phyloP scores from a whole-genome alignment of 2,329 filamentous ascomycete genomes.

The Westerdykella sp. region DNA sequence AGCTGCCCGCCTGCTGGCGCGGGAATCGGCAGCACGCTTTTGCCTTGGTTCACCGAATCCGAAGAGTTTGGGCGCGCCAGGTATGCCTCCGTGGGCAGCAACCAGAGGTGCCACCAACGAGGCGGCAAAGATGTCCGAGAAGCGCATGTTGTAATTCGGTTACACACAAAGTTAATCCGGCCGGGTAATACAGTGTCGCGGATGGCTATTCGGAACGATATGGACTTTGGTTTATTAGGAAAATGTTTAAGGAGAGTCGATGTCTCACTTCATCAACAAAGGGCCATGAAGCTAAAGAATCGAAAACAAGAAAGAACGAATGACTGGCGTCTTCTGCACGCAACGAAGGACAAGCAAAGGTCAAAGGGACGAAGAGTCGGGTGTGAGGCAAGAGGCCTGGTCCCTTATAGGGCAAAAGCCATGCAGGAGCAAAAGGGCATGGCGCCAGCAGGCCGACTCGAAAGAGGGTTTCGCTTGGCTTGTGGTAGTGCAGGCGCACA shows the following conservation, averaged over 20 bases:
- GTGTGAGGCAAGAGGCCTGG: too few species aligned
- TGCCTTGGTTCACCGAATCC: slow-evolving; percentile 11
- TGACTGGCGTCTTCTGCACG: slow-evolving; percentile 19
- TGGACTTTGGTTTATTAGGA: not conserved
- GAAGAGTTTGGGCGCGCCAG: slow-evolving; percentile 28
- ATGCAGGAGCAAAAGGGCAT: too few species aligned
- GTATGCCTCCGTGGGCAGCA: slow-evolving; percentile 26
- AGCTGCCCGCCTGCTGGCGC: slow-evolving; percentile 6
- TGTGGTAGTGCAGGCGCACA: too few species aligned
- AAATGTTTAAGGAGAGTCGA: not conserved
- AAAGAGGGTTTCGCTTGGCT: too few species aligned
- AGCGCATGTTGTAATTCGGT: slow-evolving; percentile 20
- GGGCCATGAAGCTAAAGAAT: not conserved
- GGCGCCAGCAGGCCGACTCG: too few species aligned
- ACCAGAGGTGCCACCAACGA: slow-evolving; percentile 25
- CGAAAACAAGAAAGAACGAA: slow-evolving; percentile 16
- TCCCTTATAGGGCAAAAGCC: too few species aligned
- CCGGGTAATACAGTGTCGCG: not conserved
- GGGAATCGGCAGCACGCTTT: not conserved
- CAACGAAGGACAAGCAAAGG: slow-evolving; percentile 16
- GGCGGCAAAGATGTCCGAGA: slow-evolving; percentile 23
- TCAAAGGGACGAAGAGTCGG: not conserved
- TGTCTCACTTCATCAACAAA: not conserved
- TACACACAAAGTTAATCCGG: not conserved
- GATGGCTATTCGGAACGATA: not conserved